These are phyloP conservation scores for Fennellomyces sp. DNA, from an alignment of 371 early-diverging fungal genomes.

Conservation along the genomic window DNA sequence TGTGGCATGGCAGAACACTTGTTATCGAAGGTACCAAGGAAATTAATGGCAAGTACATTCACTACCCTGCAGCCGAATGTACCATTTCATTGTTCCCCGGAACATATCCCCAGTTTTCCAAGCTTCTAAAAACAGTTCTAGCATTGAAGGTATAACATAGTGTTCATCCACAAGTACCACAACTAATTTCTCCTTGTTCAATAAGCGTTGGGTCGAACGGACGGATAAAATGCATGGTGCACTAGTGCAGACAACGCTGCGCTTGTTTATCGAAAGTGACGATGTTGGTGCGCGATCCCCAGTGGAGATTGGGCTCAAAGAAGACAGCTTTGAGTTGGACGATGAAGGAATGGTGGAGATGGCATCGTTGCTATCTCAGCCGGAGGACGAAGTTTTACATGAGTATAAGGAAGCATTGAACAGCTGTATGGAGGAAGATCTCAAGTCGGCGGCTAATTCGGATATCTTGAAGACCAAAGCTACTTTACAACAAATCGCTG, in stretches of 20 bases:
- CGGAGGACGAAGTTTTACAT: background rate
- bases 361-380: background rate
- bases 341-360: constrained; percentile 3
- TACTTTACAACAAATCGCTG: too few relatives aligned
- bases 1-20: constrained; percentile 4
- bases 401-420: background rate
- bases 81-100: background rate
- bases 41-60: background rate
- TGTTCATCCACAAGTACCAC: too few relatives aligned
- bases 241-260: background rate
- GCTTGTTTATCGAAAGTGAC: background rate
- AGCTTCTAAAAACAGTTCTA: background rate
- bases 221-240: background rate
- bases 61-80: constrained; percentile 6
- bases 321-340: constrained; percentile 3
- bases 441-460: too few relatives aligned
- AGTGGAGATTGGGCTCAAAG: background rate
- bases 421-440: too few relatives aligned
- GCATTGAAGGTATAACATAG: background rate
- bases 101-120: background rate
- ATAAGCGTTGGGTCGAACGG: background rate
- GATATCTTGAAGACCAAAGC: too few relatives aligned
- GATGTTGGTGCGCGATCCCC: constrained; percentile 1
- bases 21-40: constrained; percentile 2
- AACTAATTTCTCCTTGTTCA: background rate